phyloP scores from a whole-genome alignment of 2,329 filamentous ascomycete genomes.

The Fusarium drepaniforme region DNA sequence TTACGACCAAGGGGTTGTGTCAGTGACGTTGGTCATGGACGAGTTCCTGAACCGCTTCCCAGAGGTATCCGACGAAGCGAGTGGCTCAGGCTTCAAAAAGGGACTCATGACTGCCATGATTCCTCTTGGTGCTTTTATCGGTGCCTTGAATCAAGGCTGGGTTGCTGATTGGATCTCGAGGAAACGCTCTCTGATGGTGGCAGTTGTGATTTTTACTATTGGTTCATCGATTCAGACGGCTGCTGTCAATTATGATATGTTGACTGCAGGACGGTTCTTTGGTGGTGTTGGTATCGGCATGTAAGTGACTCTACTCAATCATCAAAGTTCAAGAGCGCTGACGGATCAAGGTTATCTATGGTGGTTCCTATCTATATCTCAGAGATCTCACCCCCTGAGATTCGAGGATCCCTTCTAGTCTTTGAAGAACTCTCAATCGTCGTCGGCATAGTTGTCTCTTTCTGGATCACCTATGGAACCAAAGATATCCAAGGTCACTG shows the following conservation, averaged over 20 bases:
- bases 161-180: constrained; percentile 16
- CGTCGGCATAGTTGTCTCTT: constrained; percentile 46
- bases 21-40: constrained; percentile 52
- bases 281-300: constrained; percentile 58
- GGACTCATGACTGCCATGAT: constrained; percentile 64
- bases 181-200: constrained; percentile 38
- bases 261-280: constrained; percentile 56
- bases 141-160: constrained; percentile 51
- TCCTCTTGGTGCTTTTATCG: constrained; percentile 60
- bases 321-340: neutral
- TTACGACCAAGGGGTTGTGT: constrained; percentile 56
- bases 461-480: constrained; percentile 49
- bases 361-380: constrained; percentile 58
- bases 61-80: constrained; percentile 47
- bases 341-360: constrained; percentile 42
- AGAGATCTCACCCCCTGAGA: constrained; percentile 61
- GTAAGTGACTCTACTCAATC: constrained; percentile 8
- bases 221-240: constrained; percentile 58
- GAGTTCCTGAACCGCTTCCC: constrained; percentile 49
- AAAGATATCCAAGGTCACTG: constrained; percentile 41
- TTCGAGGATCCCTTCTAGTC: constrained; percentile 60
- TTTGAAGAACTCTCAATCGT: constrained; percentile 53
- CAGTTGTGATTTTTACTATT: constrained; percentile 52
- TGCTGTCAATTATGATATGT: constrained; percentile 55
- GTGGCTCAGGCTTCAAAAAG: constrained; percentile 53